phyloP scores from a whole-genome alignment of 2,329 filamentous ascomycete species.

The Sordariomycetes sp. region DNA sequence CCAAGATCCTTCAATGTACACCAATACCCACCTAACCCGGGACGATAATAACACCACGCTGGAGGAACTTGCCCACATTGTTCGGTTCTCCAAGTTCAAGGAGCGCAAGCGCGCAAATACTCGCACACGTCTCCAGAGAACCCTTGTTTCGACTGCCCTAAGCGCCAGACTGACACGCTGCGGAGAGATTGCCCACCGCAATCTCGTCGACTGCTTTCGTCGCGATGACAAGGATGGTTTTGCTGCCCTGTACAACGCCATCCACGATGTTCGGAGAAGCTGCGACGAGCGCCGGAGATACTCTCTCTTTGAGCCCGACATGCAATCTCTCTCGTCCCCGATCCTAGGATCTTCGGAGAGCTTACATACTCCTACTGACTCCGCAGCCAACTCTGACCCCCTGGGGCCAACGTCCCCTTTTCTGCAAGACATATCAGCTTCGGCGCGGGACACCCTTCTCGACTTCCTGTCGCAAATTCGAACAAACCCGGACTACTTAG shows the following conservation, averaged over 20 bases:
- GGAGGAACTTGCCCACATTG: conserved; percentile 69
- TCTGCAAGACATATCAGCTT: conserved; percentile 64
- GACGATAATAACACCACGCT: conserved; percentile 60
- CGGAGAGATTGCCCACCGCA: conserved; percentile 65
- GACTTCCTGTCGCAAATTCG: conserved; percentile 74
- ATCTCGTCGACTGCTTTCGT: conserved; percentile 69
- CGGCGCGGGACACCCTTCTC: conserved; percentile 66
- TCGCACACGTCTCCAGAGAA: conserved; percentile 64
- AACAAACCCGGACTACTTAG: conserved; percentile 80
- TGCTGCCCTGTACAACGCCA: conserved; percentile 63
- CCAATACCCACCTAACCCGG: conserved; percentile 49
- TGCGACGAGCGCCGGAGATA: conserved; percentile 65
- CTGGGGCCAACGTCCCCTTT: conserved; percentile 43
- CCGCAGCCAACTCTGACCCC: conserved; percentile 23
- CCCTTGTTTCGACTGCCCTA: conserved; percentile 64
- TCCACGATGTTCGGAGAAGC: conserved; percentile 71
- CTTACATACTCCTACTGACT: conserved; percentile 35
- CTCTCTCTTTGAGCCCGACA: conserved; percentile 62
- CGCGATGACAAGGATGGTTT: conserved; percentile 73
- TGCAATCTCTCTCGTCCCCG: conserved; percentile 45
- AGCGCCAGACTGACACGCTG: conserved; percentile 67
- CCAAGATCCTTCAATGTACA: conserved; percentile 57
- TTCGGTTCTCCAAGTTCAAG: conserved; percentile 71
- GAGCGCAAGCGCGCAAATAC: conserved; percentile 70
- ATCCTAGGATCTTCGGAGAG: conserved; percentile 36